phyloP scores from a whole-genome alignment of 2,329 filamentous ascomycete species.

The Aspergillus brasiliensis region DNA sequence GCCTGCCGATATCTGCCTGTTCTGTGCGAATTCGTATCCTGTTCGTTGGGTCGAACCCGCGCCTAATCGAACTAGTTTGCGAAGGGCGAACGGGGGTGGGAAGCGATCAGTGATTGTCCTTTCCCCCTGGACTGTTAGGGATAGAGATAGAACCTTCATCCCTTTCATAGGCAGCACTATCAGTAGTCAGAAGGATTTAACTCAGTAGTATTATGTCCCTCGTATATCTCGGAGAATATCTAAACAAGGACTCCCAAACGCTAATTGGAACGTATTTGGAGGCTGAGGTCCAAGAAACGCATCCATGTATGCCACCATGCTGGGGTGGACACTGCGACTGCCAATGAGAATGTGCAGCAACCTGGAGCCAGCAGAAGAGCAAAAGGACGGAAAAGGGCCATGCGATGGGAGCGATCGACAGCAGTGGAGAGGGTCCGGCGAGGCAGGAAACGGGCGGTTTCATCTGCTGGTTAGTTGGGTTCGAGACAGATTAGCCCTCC shows the following conservation, averaged over 20 bases:
- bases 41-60: neutral
- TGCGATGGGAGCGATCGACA: slow-evolving; percentile 2
- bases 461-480: neutral
- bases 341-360: slow-evolving; percentile 8
- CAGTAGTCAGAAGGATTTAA: no score
- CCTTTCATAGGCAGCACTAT: neutral
- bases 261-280: neutral
- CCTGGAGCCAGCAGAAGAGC: neutral
- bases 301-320: neutral
- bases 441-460: slow-evolving; percentile 5
- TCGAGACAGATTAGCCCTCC: neutral
- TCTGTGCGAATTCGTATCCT: neutral
- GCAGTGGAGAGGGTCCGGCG: slow-evolving; percentile 5
- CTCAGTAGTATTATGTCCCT: no score
- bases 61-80: neutral
- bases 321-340: slow-evolving; percentile 8
- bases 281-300: neutral
- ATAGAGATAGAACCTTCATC: no score
- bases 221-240: neutral
- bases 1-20: neutral
- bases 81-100: neutral
- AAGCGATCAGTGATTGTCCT: neutral
- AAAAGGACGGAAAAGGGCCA: neutral
- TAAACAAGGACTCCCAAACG: neutral
- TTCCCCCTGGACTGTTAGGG: neutral